Conservation (phyloP, 371 early-diverging fungal genomes). For the Apophysomyces sp. region DNA sequence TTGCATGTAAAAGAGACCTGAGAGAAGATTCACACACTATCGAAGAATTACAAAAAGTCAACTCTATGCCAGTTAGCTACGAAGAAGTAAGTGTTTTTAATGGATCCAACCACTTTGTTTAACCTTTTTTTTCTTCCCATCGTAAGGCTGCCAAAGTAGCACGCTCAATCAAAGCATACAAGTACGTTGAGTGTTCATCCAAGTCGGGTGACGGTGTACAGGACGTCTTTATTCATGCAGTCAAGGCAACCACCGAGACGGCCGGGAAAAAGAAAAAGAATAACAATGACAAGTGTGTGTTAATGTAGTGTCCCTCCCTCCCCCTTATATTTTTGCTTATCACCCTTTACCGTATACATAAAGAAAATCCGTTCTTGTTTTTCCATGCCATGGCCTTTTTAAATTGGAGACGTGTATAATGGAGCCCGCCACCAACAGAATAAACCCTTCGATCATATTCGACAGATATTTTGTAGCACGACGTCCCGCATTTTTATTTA, state of each 20-base stretch:
- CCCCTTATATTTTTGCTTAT: background rate
- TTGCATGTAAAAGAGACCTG: constrained; percentile 53
- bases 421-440: no score
- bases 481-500: no score
- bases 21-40: constrained; percentile 35
- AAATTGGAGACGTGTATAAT: no score
- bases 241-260: constrained; percentile 6
- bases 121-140: background rate
- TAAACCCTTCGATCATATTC: no score
- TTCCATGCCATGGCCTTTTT: background rate
- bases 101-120: background rate
- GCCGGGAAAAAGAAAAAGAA: constrained; percentile 6
- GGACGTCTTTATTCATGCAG: constrained; percentile 12
- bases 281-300: constrained; percentile 18
- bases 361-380: background rate
- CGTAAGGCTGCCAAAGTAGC: constrained; percentile 6
- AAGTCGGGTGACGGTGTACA: constrained; percentile 10
- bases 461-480: no score
- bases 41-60: constrained; percentile 17
- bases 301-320: constrained; percentile 20
- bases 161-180: constrained; percentile 7
- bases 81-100: constrained; percentile 29
- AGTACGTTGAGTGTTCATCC: constrained; percentile 15
- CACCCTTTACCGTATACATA: background rate
- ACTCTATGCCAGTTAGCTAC: constrained; percentile 20